Percentiles rank a stretch among this genome's conserved stretches.
Conservation (phyloP, 176 grass and related monocot species). For the Dactylis glomerata region DNA sequence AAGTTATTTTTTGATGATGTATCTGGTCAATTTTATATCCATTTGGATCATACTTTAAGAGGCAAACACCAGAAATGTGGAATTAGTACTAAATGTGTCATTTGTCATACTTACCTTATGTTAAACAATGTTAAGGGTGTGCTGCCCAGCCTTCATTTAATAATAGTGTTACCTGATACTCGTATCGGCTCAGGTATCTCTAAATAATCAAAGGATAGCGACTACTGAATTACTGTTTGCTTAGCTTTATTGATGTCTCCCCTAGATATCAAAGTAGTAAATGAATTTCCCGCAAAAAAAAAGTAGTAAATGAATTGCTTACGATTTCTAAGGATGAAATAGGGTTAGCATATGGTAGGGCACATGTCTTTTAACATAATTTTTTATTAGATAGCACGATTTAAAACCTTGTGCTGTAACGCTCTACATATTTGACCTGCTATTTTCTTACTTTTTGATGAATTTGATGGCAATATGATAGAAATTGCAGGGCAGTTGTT, state of each 20-base stretch:
- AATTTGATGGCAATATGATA: constrained; percentile 19
- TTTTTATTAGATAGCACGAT: background rate
- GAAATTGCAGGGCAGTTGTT: constrained; percentile 9
- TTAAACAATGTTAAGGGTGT: background rate
- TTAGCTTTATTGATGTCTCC: background rate
- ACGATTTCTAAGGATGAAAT: background rate
- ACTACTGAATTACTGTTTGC: background rate
- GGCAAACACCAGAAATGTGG: background rate
- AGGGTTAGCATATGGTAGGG: background rate
- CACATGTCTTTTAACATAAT: background rate
- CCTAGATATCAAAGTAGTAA: constrained; percentile 20
- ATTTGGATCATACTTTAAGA: background rate
- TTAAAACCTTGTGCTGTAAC: background rate
- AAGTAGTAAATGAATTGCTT: constrained; percentile 24
- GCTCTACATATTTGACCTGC: background rate
- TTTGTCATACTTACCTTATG: background rate
- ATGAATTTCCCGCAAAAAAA: too few species aligned
- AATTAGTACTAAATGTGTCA: background rate
- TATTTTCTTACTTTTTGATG: background rate
- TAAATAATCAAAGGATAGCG: background rate
- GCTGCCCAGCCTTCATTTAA: background rate
- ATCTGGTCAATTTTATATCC: background rate
- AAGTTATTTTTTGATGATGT: background rate
- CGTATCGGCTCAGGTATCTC: background rate
- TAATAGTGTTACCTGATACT: background rate